Conservation (phyloP, 306 rosid species). For the Prunus mira region DNA sequence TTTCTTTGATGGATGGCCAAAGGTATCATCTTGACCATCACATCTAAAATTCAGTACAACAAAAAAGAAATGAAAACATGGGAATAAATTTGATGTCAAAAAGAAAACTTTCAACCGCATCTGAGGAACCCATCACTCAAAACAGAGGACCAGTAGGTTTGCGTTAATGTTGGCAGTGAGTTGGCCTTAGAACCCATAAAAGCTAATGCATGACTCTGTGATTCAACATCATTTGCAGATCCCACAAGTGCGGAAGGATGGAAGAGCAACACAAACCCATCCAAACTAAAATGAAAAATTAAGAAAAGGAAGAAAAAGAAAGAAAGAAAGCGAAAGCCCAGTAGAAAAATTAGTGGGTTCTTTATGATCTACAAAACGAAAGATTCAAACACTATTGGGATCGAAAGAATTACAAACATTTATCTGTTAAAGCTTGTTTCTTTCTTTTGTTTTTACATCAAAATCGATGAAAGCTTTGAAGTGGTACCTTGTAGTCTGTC, state of each 20-base stretch:
- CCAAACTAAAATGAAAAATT: neutral
- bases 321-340: too few relatives aligned
- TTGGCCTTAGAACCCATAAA: neutral
- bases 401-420: neutral
- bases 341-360: neutral
- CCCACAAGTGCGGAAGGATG: neutral
- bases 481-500: conserved; percentile 48
- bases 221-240: neutral
- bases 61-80: neutral
- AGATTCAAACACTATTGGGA: neutral
- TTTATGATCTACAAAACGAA: too few relatives aligned
- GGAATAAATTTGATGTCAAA: neutral
- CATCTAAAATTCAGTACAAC: neutral
- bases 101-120: neutral
- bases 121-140: neutral
- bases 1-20: neutral
- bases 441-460: too few relatives aligned
- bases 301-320: neutral
- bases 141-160: neutral
- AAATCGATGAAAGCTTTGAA: neutral
- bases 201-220: neutral
- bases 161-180: neutral
- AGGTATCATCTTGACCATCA: neutral
- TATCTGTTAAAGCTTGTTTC: neutral
- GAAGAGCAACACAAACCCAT: neutral